Base-by-base conservation (phyloP, 75 land plant genomes). In the Ceratopteris richardii region DNA sequence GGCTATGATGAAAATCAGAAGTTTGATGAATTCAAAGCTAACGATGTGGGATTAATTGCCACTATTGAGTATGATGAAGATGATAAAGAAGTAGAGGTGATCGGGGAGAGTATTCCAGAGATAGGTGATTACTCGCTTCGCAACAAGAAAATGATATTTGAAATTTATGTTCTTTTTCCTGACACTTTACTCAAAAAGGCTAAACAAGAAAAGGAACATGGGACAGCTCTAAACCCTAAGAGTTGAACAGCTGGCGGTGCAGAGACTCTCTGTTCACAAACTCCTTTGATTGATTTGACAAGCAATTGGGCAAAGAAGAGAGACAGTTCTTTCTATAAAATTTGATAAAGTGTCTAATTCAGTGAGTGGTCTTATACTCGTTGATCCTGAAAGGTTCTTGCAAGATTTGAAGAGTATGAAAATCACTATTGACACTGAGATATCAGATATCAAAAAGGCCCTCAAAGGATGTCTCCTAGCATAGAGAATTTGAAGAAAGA, bases 391-490 rank as follows among this genome's bases (percentile, higher is more conserved):
- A 55, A 95, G 95, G 1, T 93, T 88, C 94, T 43, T 58, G 6
- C 30, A 95, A 40, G 95, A 93, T 66, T 70, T 93, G 18, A 93
- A 88, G 82, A 93, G 98, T 65, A 93, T 93, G 98, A 93, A 93
- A 68, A 93, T 93, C 60, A 93, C 86, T 0, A 88, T 90, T 48
- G 98, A 93, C 74, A 95, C 98, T 1, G 95, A 93, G 76, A 85
- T 93, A 23, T 93, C 95, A 0, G 98, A 93, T 60, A 93, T 93
- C 33, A 93, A 93, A 66, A 93, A 93, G 78, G 95, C 98, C n/a
- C n/a, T n/a, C n/a, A n/a, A n/a, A n/a, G n/a, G n/a, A n/a, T n/a
- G n/a, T n/a, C n/a, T n/a, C n/a, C n/a, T n/a, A n/a, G n/a, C n/a
- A n/a, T n/a, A n/a, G n/a, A n/a, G n/a, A n/a, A n/a, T n/a, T n/a